Percentiles rank a stretch among this genome's conserved stretches.
phyloP scores from a whole-genome alignment of 805 yeast species.

The Helenozyma baotianmanensis region DNA sequence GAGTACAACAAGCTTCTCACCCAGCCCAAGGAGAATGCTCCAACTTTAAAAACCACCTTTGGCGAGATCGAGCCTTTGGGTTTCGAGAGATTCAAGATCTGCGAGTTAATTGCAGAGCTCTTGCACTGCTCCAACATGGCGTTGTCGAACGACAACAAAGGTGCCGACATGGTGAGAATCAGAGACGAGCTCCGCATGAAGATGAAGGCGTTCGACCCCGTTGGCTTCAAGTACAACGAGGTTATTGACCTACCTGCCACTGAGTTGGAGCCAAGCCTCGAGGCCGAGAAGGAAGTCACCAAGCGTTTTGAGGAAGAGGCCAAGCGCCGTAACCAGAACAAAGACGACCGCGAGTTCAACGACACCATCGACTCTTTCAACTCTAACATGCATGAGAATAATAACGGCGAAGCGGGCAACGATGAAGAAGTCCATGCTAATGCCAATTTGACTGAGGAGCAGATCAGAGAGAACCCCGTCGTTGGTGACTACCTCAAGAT shows the following conservation, averaged over 20 bases:
- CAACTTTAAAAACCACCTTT: conserved; percentile 21
- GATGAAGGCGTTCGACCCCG: conserved; percentile 40
- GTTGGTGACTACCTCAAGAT: conserved; percentile 42
- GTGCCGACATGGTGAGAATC: conserved; percentile 35
- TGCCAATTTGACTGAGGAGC: conserved; percentile 40
- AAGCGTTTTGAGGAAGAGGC: conserved; percentile 14
- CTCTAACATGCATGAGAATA: conserved; percentile 21
- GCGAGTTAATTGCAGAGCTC: conserved; percentile 44
- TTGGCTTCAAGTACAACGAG: conserved; percentile 43
- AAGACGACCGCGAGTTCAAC: conserved; percentile 15
- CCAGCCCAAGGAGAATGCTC: conserved; percentile 15
- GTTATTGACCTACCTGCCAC: conserved; percentile 32
- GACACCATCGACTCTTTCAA: conserved; percentile 38
- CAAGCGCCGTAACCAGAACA: conserved; percentile 8
- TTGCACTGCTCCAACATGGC: conserved; percentile 47
- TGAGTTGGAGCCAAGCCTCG: conserved; percentile 13
- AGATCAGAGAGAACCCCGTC: conserved; percentile 38
- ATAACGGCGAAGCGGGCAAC: conserved; percentile 17
- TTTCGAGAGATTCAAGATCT: conserved; percentile 42
- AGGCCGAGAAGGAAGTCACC: conserved; percentile 14
- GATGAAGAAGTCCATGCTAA: conserved; percentile 41
- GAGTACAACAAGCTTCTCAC: conserved; percentile 35
- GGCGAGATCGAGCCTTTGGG: conserved; percentile 39
- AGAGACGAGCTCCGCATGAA: conserved; percentile 35
- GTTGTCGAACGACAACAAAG: conserved; percentile 40